Percentiles rank a stretch among this genome's conserved stretches.
phyloP scores from a whole-genome alignment of 257 asterid genomes.

The Gentiana dahurica region DNA sequence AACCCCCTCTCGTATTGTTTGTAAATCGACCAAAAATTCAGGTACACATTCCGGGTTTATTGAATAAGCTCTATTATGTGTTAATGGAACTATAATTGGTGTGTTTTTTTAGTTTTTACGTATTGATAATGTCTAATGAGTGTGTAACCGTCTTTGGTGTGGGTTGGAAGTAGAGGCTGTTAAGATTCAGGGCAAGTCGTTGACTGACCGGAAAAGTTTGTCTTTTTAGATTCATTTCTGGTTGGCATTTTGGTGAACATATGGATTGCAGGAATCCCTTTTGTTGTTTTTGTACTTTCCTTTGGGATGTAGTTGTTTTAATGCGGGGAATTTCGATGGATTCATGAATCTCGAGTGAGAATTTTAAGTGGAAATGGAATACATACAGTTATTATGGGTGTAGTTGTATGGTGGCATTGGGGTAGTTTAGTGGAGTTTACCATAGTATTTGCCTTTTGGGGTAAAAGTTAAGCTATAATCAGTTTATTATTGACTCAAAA shows the following conservation, averaged over 20 bases:
- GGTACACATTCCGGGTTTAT: conserved; percentile 9
- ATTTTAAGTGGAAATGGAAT: too few relatives aligned
- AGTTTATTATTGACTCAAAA: too few relatives aligned
- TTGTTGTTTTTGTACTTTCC: background rate
- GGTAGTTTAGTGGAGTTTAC: too few relatives aligned
- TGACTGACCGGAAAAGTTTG: background rate
- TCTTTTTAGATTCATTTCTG: background rate
- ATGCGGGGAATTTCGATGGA: background rate
- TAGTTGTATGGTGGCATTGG: too few relatives aligned
- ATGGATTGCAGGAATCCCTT: background rate
- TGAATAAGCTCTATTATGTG: background rate
- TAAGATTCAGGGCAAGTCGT: too few relatives aligned
- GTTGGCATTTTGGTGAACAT: conserved; percentile 3
- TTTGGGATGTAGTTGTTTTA: background rate
- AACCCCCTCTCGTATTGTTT: conserved; percentile 11
- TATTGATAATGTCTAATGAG: background rate
- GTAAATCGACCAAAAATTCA: conserved; percentile 12
- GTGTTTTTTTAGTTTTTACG: background rate
- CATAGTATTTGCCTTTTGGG: too few relatives aligned
- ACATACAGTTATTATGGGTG: too few relatives aligned
- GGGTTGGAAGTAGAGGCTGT: background rate
- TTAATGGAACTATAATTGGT: conserved; percentile 1
- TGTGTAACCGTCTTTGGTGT: background rate
- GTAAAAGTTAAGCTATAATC: too few relatives aligned
- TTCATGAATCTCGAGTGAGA: background rate